Evolutionary conservation across 345 rosid species (phyloP).

Genomic region (Lepidium aucheri): DNA sequence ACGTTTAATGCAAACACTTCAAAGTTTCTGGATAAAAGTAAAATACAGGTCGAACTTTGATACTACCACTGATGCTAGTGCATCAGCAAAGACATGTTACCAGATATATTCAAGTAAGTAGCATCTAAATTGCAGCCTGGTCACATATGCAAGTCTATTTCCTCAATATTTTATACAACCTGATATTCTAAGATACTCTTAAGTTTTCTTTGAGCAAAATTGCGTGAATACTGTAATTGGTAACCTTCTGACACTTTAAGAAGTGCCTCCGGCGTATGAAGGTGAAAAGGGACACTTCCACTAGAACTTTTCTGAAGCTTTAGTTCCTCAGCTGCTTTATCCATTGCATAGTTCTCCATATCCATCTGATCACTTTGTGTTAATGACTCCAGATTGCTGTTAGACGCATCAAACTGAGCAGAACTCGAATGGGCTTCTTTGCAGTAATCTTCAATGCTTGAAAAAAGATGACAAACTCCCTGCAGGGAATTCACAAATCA

Average conservation of each 20-base stretch:
- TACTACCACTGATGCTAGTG: neutral
- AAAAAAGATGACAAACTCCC: conserved; percentile 86
- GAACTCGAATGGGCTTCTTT: conserved; percentile 61
- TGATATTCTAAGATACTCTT: neutral
- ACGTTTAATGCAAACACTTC: neutral
- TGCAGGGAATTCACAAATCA: conserved; percentile 30
- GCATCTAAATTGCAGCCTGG: neutral
- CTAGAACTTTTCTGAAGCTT: conserved; percentile 58
- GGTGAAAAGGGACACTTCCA: conserved; percentile 69
- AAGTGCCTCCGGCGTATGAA: conserved; percentile 60
- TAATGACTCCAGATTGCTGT: conserved; percentile 40
- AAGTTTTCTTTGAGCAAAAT: neutral
- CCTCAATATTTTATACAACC: neutral
- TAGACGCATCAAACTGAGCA: conserved; percentile 46
- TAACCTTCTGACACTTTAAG: conserved; percentile 75
- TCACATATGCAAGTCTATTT: neutral
- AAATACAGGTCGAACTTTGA: conserved; percentile 2
- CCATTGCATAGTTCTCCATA: conserved; percentile 62
- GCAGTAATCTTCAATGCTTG: conserved; percentile 59
- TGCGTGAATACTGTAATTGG: neutral
- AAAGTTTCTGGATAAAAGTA: neutral
- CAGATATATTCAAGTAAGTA: neutral
- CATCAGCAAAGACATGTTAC: conserved; percentile 3
- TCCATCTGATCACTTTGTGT: conserved; percentile 84
- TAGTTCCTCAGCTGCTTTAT: conserved; percentile 61